A percentile compares a stretch with the other conserved stretches of the same genome.
phyloP scores from a whole-genome alignment of 441 rosid species.

The Iberis amara region DNA sequence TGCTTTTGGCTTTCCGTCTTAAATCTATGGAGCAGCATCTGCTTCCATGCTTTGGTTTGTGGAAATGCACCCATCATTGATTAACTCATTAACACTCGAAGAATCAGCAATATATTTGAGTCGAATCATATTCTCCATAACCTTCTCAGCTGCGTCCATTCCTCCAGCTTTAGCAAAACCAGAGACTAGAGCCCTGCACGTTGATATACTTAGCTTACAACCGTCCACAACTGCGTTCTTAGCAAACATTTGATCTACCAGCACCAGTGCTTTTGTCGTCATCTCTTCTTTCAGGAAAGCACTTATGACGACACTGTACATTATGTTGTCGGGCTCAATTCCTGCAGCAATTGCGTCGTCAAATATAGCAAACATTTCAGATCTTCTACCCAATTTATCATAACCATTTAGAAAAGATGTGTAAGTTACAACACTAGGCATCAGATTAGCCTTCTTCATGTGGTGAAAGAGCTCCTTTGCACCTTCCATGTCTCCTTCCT shows the following conservation, averaged over 20 bases:
- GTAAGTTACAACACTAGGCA: slow-evolving; percentile 42
- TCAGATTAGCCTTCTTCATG: slow-evolving; percentile 41
- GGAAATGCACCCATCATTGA: slow-evolving; percentile 22
- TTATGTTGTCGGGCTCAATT: slow-evolving; percentile 51
- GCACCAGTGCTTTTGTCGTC: slow-evolving; percentile 36
- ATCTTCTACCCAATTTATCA: slow-evolving; percentile 34
- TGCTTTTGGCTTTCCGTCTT: slow-evolving; percentile 12
- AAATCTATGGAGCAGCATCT: slow-evolving; percentile 27
- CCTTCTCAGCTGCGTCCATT: slow-evolving; percentile 41
- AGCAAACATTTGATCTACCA: slow-evolving; percentile 44
- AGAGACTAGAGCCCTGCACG: slow-evolving; percentile 43
- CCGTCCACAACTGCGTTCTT: slow-evolving; percentile 43
- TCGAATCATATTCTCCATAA: slow-evolving; percentile 46
- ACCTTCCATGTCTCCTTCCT: slow-evolving; percentile 39
- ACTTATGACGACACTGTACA: slow-evolving; percentile 38
- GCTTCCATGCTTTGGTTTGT: slow-evolving; percentile 23
- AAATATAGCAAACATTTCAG: slow-evolving; percentile 39
- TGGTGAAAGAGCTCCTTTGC: slow-evolving; percentile 42
- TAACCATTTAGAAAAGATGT: slow-evolving; percentile 47
- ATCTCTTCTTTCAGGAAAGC: slow-evolving; percentile 44
- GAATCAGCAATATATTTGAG: slow-evolving; percentile 50
- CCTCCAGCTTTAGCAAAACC: slow-evolving; percentile 42
- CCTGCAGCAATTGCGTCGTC: slow-evolving; percentile 44
- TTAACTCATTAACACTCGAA: slow-evolving; percentile 27
- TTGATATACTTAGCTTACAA: slow-evolving; percentile 38